These are phyloP conservation scores for Pythium dissotocum DNA, from an alignment of 352 stramenopile species.

Conservation along the genomic window DNA sequence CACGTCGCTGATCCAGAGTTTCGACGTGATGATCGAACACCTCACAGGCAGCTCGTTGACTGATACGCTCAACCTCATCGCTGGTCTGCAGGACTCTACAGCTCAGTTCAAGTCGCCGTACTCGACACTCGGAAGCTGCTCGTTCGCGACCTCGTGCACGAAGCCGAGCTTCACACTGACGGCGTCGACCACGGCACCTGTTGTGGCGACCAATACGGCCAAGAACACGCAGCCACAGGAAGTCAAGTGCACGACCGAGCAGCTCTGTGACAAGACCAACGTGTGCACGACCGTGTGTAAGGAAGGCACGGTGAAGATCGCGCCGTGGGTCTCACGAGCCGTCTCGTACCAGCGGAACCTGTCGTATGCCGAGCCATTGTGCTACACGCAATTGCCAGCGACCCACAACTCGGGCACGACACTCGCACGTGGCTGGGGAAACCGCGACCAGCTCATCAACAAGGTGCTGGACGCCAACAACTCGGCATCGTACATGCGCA, in stretches of 20 bases:
- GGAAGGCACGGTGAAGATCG: constrained; percentile 52
- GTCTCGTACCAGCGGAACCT: constrained; percentile 69
- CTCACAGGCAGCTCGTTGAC: constrained; percentile 49
- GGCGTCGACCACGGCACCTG: constrained; percentile 18
- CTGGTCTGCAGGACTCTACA: constrained; percentile 30
- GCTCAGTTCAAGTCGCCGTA: constrained; percentile 46
- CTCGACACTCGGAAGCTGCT: constrained; percentile 39
- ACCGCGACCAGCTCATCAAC: constrained; percentile 77
- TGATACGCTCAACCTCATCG: constrained; percentile 59
- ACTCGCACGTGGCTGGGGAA: constrained; percentile 64
- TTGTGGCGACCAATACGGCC: constrained; percentile 29
- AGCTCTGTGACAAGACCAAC: constrained; percentile 58
- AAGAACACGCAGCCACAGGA: constrained; percentile 35
- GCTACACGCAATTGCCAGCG: constrained; percentile 58
- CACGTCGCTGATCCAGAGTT: constrained; percentile 43
- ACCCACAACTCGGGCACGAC: constrained; percentile 83
- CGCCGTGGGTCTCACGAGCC: constrained; percentile 55
- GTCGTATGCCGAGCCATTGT: constrained; percentile 72
- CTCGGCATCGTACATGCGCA: constrained; percentile 56
- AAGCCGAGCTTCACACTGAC: constrained; percentile 37
- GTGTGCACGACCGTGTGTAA: constrained; percentile 71
- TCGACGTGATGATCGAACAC: constrained; percentile 46
- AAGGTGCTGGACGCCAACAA: constrained; percentile 54
- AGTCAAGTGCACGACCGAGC: constrained; percentile 51
- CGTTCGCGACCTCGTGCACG: constrained; percentile 43